Base-by-base conservation (phyloP, 2,329 filamentous ascomycete genomes). In the Didymella glomerata region DNA sequence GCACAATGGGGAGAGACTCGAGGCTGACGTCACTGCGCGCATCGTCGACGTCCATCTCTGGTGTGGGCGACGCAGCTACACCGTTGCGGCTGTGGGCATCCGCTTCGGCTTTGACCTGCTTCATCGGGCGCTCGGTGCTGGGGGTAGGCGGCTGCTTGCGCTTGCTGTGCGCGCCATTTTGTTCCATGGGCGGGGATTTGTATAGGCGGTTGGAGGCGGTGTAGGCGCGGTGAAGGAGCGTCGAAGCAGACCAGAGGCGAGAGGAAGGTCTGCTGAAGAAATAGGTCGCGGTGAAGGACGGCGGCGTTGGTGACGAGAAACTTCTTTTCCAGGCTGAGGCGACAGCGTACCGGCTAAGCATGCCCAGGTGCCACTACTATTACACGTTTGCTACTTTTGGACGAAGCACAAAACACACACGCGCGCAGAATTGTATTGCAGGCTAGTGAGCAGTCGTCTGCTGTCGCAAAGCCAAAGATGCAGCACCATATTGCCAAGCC, bases 121-220 rank as follows among this genome's bases (percentile, higher is more conserved):
- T 86, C 63, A 81, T 76, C 1, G 84, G 84, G 54, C 84, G 82
- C 60, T 85, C 83, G 48, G 77, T 75, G 52, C 48, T 56, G 34
- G 82, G 77, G 16, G 68, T 67, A 22, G 80, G 77, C 16, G 83
- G 81, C 63, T 82, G 82, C 76, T 86, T 86, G 74, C 84, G 83
- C 76, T 86, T 86, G 66, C 77, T 68, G 53, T 83, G 79, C 46
- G 77, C 73, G 54, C 81, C 80, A 73, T 81, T 82, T 62, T 79
- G 75, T 61, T 83, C 81, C 82, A 85, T 85, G 60, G 66, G 62
- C 63, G 64, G 57, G 51, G 60, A 48, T 32, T 48, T 56, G 40
- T 54, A 32, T 40, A 57, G 47, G 11, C 48, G 51, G 14, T 38
- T 53, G 16, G 27, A 47, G 14, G 55, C 28, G 44, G 52, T 32